Percentiles rank a stretch among this genome's conserved stretches.
phyloP scores from a whole-genome alignment of 2,329 filamentous ascomycete genomes.

The Monilinia vaccinii-corymbosi region DNA sequence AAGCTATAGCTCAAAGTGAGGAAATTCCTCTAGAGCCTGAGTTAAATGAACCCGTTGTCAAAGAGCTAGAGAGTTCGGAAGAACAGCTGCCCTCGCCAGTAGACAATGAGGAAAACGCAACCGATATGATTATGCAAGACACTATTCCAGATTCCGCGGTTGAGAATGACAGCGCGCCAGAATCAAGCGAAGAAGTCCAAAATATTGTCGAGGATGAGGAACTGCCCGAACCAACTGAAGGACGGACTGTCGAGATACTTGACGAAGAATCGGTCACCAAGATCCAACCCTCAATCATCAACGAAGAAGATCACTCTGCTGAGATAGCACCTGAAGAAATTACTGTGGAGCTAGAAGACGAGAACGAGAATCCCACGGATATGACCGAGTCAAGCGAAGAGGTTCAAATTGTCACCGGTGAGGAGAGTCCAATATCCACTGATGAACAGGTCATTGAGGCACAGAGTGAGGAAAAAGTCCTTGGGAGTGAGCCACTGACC shows the following conservation, averaged over 20 bases:
- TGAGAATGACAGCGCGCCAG: background rate
- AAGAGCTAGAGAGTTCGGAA: background rate
- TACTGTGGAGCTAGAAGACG: background rate
- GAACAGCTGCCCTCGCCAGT: background rate
- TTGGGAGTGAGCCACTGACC: background rate
- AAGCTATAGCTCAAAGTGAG: background rate
- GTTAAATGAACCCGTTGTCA: background rate
- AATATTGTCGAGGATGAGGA: background rate
- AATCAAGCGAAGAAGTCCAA: background rate
- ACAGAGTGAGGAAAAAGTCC: background rate
- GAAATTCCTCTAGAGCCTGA: background rate
- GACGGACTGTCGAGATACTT: background rate
- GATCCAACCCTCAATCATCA: accelerated
- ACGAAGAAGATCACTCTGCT: background rate
- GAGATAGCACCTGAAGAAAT: no score
- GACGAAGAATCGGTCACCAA: background rate
- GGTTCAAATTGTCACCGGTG: background rate
- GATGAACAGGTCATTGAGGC: background rate
- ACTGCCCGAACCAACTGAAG: background rate
- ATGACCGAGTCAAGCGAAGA: background rate
- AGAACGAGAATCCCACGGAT: background rate
- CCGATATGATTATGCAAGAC: background rate
- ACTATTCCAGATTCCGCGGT: background rate
- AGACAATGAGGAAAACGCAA: no score
- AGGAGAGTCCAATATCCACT: background rate